Base-by-base conservation (phyloP, 2,329 filamentous ascomycete genomes). In the Plectosphaerella sp. region DNA sequence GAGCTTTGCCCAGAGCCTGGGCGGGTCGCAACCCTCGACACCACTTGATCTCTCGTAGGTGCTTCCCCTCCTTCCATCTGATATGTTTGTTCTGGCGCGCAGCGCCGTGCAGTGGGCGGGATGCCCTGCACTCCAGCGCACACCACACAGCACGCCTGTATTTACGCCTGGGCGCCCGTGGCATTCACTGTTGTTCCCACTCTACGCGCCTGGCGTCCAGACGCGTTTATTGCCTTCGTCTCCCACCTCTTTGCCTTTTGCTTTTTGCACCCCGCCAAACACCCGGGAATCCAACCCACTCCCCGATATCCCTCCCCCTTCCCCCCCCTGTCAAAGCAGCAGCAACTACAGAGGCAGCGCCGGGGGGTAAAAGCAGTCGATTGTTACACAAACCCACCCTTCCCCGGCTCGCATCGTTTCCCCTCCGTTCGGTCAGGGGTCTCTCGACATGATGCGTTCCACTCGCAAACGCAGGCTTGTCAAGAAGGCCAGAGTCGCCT, bases 1-100 rank as follows among this genome's bases (percentile, higher is more conserved):
- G 54, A 87, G 83, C 67, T 87, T 87, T 68, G 83, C 83, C 47
- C 83, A 87, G 65, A 86, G 82, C 63, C 71, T 87, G 62, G 78
- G 77, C 62, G 80, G 80, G 56, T 84, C 83, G 53, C 82, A 85
- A 67, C 77, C 80, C 60, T 72, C 79, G 59, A 82, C 83, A 57
- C 77, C 82, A 42, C 69, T 87, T 54, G 84, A 87, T 65, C 72
- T 82, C 52, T 84, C 82, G 83, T 87, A 80, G 70, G 83, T 85
- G 37, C 48, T 22, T n/a, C 37, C 16, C 24, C 28, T 39, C 16
- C 28, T 20, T 12, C 18, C 37, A 10, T 5, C 20, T 33, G 59
- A 59, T 59, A 53, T 54, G 52, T 52, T 43, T 45, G 24, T 18
- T 18, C 22, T 42, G 43, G 12, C 49, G 39, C 49, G 48, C 20